Conservation (phyloP, 352 stramenopile genomes). For the Phytopythium cucurbitacearum region DNA sequence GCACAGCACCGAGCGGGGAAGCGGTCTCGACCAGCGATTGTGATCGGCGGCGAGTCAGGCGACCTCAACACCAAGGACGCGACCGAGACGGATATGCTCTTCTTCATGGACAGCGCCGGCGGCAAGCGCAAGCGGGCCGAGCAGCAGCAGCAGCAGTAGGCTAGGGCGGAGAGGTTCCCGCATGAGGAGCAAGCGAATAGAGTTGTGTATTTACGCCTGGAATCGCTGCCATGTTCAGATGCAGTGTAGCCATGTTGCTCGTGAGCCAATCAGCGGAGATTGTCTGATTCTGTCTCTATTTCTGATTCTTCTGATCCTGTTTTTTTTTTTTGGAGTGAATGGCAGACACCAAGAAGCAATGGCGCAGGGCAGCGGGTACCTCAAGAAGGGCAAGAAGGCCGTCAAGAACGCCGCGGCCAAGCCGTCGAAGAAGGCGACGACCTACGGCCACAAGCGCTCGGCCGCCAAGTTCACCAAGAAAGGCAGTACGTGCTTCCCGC, state of each 20-base stretch:
- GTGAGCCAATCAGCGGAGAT: too few species aligned
- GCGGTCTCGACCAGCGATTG: constrained; percentile 2
- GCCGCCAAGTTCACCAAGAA: constrained; percentile 86
- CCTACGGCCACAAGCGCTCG: constrained; percentile 79
- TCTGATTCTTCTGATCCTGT: too few species aligned
- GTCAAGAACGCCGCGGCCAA: constrained; percentile 72
- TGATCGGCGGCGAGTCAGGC: neutral
- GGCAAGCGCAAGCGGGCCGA: constrained; percentile 10
- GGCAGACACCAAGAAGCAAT: constrained; percentile 19
- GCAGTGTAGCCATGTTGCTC: too few species aligned
- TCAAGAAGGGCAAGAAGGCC: constrained; percentile 74
- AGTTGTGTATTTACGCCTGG: too few species aligned
- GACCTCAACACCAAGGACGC: constrained; percentile 3
- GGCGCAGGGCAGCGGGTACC: constrained; percentile 76
- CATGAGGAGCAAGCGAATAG: too few species aligned
- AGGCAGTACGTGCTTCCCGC: constrained; percentile 56
- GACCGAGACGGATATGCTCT: constrained; percentile 20
- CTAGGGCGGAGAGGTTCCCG: neutral
- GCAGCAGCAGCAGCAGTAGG: too few species aligned
- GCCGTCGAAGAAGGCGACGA: constrained; percentile 61
- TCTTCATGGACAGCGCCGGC: constrained; percentile 59
- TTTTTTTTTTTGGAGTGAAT: too few species aligned
- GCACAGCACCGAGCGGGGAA: constrained; percentile 11
- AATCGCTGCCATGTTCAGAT: too few species aligned
- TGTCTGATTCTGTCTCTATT: too few species aligned